phyloP scores from a whole-genome alignment of 2,329 filamentous ascomycete genomes.

The Cytospora chrysosperma region DNA sequence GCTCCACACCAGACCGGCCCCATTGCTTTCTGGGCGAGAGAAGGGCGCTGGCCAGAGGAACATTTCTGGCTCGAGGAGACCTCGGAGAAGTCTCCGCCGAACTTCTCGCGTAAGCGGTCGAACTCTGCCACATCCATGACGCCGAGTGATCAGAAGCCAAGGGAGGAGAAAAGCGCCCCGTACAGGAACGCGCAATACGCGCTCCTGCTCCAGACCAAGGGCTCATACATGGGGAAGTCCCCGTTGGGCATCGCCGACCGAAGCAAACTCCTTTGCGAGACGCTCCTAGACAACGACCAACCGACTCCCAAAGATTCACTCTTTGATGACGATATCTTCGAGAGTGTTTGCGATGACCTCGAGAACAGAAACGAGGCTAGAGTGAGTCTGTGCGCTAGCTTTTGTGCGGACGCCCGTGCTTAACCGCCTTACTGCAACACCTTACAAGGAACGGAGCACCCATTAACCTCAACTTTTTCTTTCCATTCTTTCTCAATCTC shows the following conservation, averaged over 20 bases:
- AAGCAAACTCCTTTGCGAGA: conserved; percentile 34
- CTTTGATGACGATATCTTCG: conserved; percentile 37
- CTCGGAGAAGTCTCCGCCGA: conserved; percentile 27
- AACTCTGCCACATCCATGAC: conserved; percentile 27
- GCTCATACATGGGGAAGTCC: conserved; percentile 37
- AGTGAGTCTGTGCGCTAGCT: no score
- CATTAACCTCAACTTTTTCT: no score
- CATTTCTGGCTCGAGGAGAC: not conserved
- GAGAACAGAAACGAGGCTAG: conserved; percentile 36
- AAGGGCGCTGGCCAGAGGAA: conserved; percentile 25
- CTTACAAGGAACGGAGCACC: no score
- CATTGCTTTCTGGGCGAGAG: conserved; percentile 26
- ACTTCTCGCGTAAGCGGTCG: conserved; percentile 31
- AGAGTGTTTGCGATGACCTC: conserved; percentile 34
- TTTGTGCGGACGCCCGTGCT: no score
- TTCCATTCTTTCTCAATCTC: no score
- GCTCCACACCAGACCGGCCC: conserved; percentile 4
- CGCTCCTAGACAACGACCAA: conserved; percentile 35
- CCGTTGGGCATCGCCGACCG: conserved; percentile 31
- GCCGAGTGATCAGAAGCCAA: conserved; percentile 34
- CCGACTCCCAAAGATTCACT: conserved; percentile 29
- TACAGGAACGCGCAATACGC: conserved; percentile 34
- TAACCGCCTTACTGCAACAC: no score
- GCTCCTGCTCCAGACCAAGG: conserved; percentile 35
- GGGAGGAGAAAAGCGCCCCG: conserved; percentile 34